Evolutionary conservation across 306 rosid genomes (phyloP), one percentile per base, ranked within the genome.

Genomic region (Lathyrus sativus): DNA sequence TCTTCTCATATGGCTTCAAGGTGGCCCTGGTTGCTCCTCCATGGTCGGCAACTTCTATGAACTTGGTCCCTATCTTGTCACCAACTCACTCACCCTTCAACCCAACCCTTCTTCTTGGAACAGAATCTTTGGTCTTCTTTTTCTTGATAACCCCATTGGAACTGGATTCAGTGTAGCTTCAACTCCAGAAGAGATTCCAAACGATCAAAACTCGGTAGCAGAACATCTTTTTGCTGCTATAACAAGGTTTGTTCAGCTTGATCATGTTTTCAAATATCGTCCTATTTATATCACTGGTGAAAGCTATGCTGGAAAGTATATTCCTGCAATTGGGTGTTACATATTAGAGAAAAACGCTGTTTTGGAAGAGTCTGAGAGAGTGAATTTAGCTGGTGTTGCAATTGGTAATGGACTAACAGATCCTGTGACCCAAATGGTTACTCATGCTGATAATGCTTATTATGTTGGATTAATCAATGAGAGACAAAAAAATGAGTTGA

Each of bases 1-100:
- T 19, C 85, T 91, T 38, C 88, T 91, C 35, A 79, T 91, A 9
- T 91, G 97, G 96, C 95, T 91, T 75, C 93, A 91, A 63, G 96
- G 97, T 50, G 97, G 97, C 62, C 96, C 96, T 61, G 97, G 97
- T 0, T 91, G 96, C 81, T 89, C 97, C 76, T 91, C 95, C 76
- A 87, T 89, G 96, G 19, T 71, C 13, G 96, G 80, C 14, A 91
- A 91, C 84, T 85, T 91, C 81, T 81, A 65, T 14, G 95, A 91
- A 43, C 91, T 91, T 17, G 96, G 96, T 13, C 96, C 96, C 0
- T 91, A 88, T 89, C 88, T 81, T 0, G 76, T 91, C 53, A 85
- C 84, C 42, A 2, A 68, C 1, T 73, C 76, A 26, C 70, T 76
- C 64, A 45, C 67, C 15, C 84, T 91, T 10, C 38, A 67, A 11